Conservation (phyloP, 306 rosid genomes). For the Medicago lupulina region DNA sequence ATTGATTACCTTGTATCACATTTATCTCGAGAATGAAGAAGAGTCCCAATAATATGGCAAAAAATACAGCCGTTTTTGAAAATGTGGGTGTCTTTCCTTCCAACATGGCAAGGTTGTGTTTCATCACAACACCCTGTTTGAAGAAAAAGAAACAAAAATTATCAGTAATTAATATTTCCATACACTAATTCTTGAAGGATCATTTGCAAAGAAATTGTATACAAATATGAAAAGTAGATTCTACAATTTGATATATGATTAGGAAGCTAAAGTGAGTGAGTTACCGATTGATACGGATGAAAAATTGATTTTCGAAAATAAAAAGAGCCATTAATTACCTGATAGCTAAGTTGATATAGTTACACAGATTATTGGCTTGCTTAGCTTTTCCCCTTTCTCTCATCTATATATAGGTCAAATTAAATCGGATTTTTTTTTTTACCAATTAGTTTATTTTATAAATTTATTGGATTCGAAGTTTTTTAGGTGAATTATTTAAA, state of each 20-base stretch:
- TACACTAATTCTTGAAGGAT: neutral
- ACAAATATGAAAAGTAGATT: neutral
- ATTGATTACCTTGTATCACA: neutral
- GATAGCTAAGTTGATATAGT: neutral
- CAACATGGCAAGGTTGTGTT: no score
- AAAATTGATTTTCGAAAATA: slow-evolving; percentile 32
- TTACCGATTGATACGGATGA: slow-evolving; percentile 21
- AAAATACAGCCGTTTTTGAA: neutral
- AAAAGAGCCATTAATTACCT: slow-evolving; percentile 2
- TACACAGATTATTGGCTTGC: slow-evolving; percentile 1
- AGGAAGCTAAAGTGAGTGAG: slow-evolving; percentile 26
- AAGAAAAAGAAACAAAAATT: neutral
- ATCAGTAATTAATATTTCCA: neutral
- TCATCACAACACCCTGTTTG: neutral
- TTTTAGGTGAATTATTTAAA: no score
- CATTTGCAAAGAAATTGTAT: neutral
- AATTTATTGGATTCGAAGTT: no score
- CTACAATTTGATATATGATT: neutral
- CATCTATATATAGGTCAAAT: neutral
- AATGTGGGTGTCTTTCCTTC: no score
- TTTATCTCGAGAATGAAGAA: neutral
- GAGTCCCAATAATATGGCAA: neutral
- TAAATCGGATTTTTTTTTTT: no score
- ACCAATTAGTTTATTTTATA: neutral
- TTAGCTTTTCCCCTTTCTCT: neutral